Evolutionary conservation across 1,284 basidiomycete genomes (phyloP).

Genomic region (Boletus sp.): DNA sequence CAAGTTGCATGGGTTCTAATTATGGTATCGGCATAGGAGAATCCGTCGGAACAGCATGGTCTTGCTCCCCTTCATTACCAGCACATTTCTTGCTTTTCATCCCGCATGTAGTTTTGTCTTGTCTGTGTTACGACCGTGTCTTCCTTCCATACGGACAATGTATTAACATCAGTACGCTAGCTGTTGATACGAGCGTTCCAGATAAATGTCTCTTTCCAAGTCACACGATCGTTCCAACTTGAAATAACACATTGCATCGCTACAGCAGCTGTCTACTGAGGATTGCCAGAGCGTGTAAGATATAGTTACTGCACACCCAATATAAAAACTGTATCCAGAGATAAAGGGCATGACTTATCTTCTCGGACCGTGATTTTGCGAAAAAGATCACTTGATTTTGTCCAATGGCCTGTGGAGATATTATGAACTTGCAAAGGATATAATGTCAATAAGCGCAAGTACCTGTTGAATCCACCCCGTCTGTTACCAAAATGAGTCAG

Average conservation of each 20-base stretch:
- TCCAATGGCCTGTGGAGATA: conserved; percentile 53
- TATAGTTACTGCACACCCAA: conserved; percentile 5
- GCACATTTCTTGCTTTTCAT: conserved; percentile 15
- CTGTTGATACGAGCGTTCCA: conserved; percentile 26
- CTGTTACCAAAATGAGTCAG: conserved; percentile 37
- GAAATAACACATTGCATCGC: conserved; percentile 4
- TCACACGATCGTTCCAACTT: conserved; percentile 8
- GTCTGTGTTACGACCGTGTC: conserved; percentile 15
- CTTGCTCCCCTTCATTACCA: conserved; percentile 6
- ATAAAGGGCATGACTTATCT: conserved; percentile 24
- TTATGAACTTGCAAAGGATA: conserved; percentile 14
- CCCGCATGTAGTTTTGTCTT: conserved; percentile 20
- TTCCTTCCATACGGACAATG: conserved; percentile 22
- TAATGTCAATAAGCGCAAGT: conserved; percentile 18
- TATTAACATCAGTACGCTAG: conserved; percentile 24
- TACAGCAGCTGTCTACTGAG: background rate
- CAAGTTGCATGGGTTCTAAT: conserved; percentile 83
- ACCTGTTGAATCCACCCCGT: conserved; percentile 92
- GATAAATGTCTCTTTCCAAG: conserved; percentile 24
- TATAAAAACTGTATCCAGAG: conserved; percentile 14
- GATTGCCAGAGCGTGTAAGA: background rate
- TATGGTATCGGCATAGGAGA: conserved; percentile 6
- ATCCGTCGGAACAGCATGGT: conserved; percentile 7
- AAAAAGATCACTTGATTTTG: conserved; percentile 53
- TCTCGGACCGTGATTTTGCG: background rate